Evolutionary conservation across 306 rosid species (phyloP), one percentile per base, ranked within the genome.

Genomic region (Astragalus glycyphyllos): DNA sequence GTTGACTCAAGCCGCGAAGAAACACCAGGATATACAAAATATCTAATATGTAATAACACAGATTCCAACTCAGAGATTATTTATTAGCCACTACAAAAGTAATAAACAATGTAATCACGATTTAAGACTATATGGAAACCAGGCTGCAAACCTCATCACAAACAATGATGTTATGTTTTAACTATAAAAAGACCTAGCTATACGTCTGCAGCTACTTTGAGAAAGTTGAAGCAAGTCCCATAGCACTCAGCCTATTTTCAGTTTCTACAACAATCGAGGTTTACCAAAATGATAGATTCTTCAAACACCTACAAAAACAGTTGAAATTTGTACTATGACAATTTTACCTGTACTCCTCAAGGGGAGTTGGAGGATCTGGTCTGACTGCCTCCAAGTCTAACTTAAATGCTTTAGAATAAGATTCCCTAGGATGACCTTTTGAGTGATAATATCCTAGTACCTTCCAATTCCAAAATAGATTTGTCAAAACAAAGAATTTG

Each of bases 341-440:
- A 6, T 53, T 79, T 23, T 81, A 91, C 99, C 97, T 89, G 72
- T 89, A 90, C 82, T 94, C 99, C 85, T 94, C 99, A 69, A 94
- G 99, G 55, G 99, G 97, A 48, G 88, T 89, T 61, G 68, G 58
- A 75, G 99, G 97, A 86, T 94, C 96, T 54, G 97, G 99, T 82
- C 97, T 90, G 59, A 94, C 93, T 23, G 92, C 89, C 81, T 94
- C 97, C 83, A 94, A 87, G 76, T 91, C 97, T 84, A 94, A 81
- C 83, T 88, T 90, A 73, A 91, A 83, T 84, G 92, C 96, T 82
- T 86, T 91, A 6, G 99, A 87, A 72, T 82, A 84, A 29, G 96
- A 91, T 74, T 89, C 81, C 72, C 91, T 87, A 68, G 99, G 99
- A 76, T 67, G 96, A 71, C 86, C 88, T 86, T 86, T 94, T 58